Evolutionary conservation across 2,329 filamentous ascomycete genomes (phyloP).

Genomic region (Ophiostoma novo-ulmi): DNA sequence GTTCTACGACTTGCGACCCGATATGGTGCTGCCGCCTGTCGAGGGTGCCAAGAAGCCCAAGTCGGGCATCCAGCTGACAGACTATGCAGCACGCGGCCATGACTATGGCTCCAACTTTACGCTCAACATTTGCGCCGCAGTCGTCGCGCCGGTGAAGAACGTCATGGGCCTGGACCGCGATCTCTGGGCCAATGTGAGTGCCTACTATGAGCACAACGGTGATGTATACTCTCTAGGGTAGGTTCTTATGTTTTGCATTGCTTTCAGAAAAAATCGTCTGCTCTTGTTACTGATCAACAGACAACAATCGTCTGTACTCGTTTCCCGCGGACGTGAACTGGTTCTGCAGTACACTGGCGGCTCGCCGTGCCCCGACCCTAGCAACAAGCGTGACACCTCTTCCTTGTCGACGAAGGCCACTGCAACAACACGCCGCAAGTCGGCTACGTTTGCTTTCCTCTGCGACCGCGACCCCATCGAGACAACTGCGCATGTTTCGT

Average conservation of each 20-base stretch:
- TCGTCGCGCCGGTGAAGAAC: conserved; percentile 60
- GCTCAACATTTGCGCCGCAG: conserved; percentile 71
- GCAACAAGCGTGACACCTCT: conserved; percentile 30
- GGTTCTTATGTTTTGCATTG: conserved; percentile 32
- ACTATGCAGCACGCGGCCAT: conserved; percentile 64
- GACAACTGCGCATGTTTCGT: conserved; percentile 67
- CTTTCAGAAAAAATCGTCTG: not conserved
- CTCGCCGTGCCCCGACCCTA: conserved; percentile 60
- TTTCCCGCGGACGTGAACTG: conserved; percentile 65
- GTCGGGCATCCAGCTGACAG: conserved; percentile 41
- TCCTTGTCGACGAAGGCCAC: conserved; percentile 33
- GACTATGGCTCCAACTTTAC: conserved; percentile 80
- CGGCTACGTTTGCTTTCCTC: conserved; percentile 84
- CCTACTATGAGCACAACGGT: conserved; percentile 63
- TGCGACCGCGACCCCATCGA: conserved; percentile 77
- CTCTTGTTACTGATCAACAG: conserved; percentile 35
- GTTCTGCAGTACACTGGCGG: conserved; percentile 72
- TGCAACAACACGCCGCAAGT: conserved; percentile 55
- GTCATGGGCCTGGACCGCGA: conserved; percentile 59
- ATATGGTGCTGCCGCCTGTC: conserved; percentile 44
- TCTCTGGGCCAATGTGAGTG: conserved; percentile 69
- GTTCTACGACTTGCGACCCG: conserved; percentile 56
- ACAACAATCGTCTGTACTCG: conserved; percentile 49
- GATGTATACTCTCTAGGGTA: conserved; percentile 72
- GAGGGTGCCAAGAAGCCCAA: conserved; percentile 45